Base-by-base conservation (phyloP, 169 alveolate species). In the Neospora caninum region DNA sequence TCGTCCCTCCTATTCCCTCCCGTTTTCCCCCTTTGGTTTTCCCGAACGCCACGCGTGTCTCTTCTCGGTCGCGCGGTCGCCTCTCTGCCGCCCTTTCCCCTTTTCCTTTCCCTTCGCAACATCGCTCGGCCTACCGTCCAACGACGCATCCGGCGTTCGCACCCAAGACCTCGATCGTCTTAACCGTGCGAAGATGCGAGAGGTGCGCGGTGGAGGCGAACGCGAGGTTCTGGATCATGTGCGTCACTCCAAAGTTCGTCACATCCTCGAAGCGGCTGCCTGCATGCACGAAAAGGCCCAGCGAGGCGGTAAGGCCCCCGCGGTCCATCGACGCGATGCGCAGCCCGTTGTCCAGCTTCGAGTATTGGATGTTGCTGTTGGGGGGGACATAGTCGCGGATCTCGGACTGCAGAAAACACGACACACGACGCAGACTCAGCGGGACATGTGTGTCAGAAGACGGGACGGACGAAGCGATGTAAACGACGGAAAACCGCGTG, bases 201-300 rank as follows among this genome's bases (percentile, higher is more conserved):
- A 98, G 94, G 82, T 98, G 99, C 36, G 98, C 98, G 16, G 99
- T 97, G 88, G 98, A 97, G 70, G 97, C 97, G 95, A 94, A 97
- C 36, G 98, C 98, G 97, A 98, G 97, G 86, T 95, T 93, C 91
- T 97, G 98, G 6, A 97, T 92, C 99, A 98, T 98, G 89, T 97
- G 96, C 45, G 98, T 95, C 93, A 97, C 98, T 10, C 99, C 99
- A 67, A 94, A 95, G 92, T 96, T 97, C 49, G 95, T 96, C 84
- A 96, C 94, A 88, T 92, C 96, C 95, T 98, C 99, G 70, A 91
- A 97, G 42, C 98, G 95, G 78, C 97, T 88, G 16, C 99, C 99
- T 36, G 98, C 97, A 78, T 96, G 96, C 92, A 49, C 64, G 80
- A 49, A 88, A 2, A 88, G 86, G 84, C 97, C 97, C 80, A 94